Evolutionary conservation across 495 filamentous ascomycete species (phyloP).

Genomic region (Amphirosellinia nigrospora): DNA sequence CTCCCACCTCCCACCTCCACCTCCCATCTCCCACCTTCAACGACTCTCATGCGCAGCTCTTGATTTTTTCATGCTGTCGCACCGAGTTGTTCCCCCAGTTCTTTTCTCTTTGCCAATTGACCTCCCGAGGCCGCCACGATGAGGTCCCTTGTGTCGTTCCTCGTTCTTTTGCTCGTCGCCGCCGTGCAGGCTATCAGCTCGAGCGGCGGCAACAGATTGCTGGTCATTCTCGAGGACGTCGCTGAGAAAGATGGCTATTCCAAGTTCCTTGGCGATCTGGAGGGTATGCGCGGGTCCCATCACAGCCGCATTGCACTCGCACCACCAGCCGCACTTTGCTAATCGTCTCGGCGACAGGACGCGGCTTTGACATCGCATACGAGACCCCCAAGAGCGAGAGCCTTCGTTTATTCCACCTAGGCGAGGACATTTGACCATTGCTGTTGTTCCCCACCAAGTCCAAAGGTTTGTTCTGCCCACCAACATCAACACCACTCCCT

Average conservation of each 20-base stretch:
- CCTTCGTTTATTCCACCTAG: constrained; percentile 83
- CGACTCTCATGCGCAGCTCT: constrained; percentile 37
- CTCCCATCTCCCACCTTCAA: constrained; percentile 11
- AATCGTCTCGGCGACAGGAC: constrained; percentile 55
- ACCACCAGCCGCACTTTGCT: constrained; percentile 29
- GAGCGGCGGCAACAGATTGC: constrained; percentile 79
- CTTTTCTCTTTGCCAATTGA: constrained; percentile 43
- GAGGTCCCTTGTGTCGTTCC: constrained; percentile 75
- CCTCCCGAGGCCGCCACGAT: constrained; percentile 54
- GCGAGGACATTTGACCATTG: constrained; percentile 91
- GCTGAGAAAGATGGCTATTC: constrained; percentile 80
- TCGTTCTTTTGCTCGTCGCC: constrained; percentile 67
- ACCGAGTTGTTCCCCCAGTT: constrained; percentile 34
- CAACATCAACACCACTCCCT: not conserved
- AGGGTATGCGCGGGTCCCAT: constrained; percentile 59
- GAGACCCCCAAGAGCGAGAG: constrained; percentile 85
- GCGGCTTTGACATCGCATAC: constrained; percentile 80
- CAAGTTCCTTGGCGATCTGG: constrained; percentile 79
- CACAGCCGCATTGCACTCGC: not conserved
- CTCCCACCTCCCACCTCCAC: no score
- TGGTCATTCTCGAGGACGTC: constrained; percentile 86
- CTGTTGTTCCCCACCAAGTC: constrained; percentile 85
- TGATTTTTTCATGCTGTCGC: constrained; percentile 35
- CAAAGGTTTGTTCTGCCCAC: constrained; percentile 67
- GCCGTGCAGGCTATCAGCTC: constrained; percentile 78